Percentiles rank a stretch among this genome's conserved stretches.
Evolutionary conservation across 345 rosid species (phyloP).

Genomic region (Erodium maritimum): DNA sequence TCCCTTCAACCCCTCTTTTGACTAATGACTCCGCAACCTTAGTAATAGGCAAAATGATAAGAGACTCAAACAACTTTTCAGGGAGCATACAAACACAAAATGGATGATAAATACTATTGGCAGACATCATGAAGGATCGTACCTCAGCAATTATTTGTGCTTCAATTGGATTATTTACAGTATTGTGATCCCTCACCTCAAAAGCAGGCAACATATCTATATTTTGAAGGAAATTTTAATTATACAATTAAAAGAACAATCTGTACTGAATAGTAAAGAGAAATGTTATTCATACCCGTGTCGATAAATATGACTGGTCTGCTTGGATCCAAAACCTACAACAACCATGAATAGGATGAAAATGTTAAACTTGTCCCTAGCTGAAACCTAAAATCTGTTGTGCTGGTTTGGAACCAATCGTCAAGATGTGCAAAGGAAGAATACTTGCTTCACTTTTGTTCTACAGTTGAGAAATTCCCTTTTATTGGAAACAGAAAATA

Average conservation of each 20-base stretch:
- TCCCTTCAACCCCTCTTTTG: slow-evolving; percentile 46
- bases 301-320: slow-evolving; percentile 57
- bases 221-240: slow-evolving; percentile 10
- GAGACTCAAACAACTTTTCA: neutral
- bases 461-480: no score
- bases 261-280: neutral
- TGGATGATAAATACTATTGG: neutral
- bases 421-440: no score
- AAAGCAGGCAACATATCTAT: slow-evolving; percentile 68
- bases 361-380: neutral
- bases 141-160: slow-evolving; percentile 78
- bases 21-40: slow-evolving; percentile 55
- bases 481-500: no score
- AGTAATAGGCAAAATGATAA: slow-evolving; percentile 2
- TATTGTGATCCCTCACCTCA: slow-evolving; percentile 57
- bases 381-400: neutral
- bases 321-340: slow-evolving; percentile 67
- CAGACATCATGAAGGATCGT: slow-evolving; percentile 2
- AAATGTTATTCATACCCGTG: slow-evolving; percentile 46
- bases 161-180: slow-evolving; percentile 75
- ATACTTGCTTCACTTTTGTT: no score
- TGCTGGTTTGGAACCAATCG: no score
- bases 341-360: slow-evolving; percentile 12
- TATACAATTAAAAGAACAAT: slow-evolving; percentile 3
- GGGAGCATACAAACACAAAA: neutral